Conservation (phyloP, 2,329 filamentous ascomycete species). For the Rutstroemia sp. region DNA sequence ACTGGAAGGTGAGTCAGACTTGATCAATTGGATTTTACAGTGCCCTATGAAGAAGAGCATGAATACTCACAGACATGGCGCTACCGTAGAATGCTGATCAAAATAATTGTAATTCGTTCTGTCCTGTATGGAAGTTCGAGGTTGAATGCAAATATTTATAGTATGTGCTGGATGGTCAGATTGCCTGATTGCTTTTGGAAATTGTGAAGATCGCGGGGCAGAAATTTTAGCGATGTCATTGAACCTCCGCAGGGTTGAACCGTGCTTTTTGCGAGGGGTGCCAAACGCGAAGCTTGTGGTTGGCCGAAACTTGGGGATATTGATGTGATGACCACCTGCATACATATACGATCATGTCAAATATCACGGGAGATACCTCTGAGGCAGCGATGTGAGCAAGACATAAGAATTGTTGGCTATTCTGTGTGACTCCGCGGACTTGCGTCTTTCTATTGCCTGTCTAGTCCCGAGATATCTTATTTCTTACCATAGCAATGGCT, state of each 20-base stretch:
- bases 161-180: conserved; percentile 2
- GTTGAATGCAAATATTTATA: not conserved
- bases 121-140: not conserved
- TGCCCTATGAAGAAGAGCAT: not conserved
- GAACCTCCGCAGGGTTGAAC: not conserved
- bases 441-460: conserved; percentile 5
- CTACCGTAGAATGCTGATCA: not conserved
- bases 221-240: conserved; percentile 4
- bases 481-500: not conserved
- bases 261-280: not conserved
- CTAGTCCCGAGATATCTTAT: not conserved
- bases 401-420: not conserved
- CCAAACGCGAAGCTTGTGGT: not conserved
- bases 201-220: conserved; percentile 1
- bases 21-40: not conserved
- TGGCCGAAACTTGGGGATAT: not conserved
- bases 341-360: not conserved
- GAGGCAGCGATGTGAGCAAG: not conserved
- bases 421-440: not conserved
- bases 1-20: conserved; percentile 32
- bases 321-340: not conserved
- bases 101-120: no score
- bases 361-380: not conserved
- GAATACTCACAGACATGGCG: conserved; percentile 5
- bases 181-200: not conserved